Conservation (phyloP, 345 rosid genomes). For the Eucalyptus pumila region DNA sequence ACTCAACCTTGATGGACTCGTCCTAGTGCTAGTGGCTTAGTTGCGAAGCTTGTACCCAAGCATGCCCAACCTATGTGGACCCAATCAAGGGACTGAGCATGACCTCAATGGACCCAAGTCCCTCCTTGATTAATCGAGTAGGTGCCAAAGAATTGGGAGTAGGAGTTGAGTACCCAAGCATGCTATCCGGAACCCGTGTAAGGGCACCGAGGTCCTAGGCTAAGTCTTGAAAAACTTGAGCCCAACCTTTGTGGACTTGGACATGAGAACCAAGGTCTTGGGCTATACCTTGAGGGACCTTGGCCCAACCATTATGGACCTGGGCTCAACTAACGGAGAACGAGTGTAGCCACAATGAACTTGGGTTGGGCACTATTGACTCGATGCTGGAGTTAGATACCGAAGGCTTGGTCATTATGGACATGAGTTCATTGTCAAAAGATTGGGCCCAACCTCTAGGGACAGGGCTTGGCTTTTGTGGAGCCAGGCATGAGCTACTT, state of each 20-base stretch:
- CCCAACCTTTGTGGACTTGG: neutral
- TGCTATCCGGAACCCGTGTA: accelerated
- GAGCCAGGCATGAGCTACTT: neutral
- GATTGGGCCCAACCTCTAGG: neutral
- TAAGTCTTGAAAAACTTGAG: neutral
- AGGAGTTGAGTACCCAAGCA: neutral
- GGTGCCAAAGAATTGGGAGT: neutral
- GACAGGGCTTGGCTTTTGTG: neutral
- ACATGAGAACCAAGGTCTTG: neutral
- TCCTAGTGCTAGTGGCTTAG: neutral
- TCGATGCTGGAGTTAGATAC: neutral
- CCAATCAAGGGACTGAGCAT: neutral
- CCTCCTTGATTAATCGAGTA: neutral
- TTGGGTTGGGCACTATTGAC: neutral
- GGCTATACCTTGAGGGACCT: neutral
- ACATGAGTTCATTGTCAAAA: neutral
- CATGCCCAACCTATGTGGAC: neutral
- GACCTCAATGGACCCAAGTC: neutral
- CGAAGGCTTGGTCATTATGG: neutral
- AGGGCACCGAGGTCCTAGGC: neutral
- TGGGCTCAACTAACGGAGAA: neutral
- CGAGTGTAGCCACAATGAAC: neutral
- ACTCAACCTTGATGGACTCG: neutral
- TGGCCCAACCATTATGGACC: neutral
- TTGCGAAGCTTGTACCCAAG: neutral